Evolutionary conservation across 768 basidiomycete genomes (phyloP).

Genomic region (Pisolithus albus): DNA sequence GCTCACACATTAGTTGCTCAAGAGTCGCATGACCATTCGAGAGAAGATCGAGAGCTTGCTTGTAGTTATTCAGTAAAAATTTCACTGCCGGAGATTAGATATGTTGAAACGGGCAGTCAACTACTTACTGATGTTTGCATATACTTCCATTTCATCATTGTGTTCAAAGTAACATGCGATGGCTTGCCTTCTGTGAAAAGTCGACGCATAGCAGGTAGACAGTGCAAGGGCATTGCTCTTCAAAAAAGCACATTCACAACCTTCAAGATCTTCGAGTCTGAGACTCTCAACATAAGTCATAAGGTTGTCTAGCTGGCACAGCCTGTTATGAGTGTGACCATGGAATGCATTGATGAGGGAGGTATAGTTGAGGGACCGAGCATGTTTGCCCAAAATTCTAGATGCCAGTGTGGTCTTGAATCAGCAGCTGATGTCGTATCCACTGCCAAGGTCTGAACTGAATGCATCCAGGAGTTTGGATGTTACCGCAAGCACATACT

Average conservation of each 20-base stretch:
- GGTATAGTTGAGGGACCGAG: neutral
- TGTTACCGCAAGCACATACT: slow-evolving; percentile 14
- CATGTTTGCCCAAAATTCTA: slow-evolving; percentile 4
- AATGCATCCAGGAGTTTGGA: slow-evolving; percentile 6
- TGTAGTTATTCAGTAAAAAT: no score
- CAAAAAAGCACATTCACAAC: slow-evolving; percentile 15
- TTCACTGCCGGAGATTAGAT: no score
- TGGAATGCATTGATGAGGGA: slow-evolving; percentile 15
- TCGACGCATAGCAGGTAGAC: neutral
- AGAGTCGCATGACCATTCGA: no score
- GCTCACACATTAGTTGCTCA: no score
- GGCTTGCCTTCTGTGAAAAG: neutral
- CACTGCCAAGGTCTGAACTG: slow-evolving; percentile 4
- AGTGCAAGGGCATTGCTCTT: neutral
- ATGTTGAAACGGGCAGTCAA: neutral
- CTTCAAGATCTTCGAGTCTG: slow-evolving; percentile 18
- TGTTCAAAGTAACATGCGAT: no score
- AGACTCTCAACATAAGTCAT: slow-evolving; percentile 8
- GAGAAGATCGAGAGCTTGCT: no score
- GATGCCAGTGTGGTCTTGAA: slow-evolving; percentile 12
- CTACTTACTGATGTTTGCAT: no score
- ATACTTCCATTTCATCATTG: no score
- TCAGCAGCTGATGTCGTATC: slow-evolving; percentile 19
- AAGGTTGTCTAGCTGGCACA: slow-evolving; percentile 15
- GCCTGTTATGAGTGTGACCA: slow-evolving; percentile 17